phyloP scores from a whole-genome alignment of 257 asterid genomes.

The Gardenia jasminoides region DNA sequence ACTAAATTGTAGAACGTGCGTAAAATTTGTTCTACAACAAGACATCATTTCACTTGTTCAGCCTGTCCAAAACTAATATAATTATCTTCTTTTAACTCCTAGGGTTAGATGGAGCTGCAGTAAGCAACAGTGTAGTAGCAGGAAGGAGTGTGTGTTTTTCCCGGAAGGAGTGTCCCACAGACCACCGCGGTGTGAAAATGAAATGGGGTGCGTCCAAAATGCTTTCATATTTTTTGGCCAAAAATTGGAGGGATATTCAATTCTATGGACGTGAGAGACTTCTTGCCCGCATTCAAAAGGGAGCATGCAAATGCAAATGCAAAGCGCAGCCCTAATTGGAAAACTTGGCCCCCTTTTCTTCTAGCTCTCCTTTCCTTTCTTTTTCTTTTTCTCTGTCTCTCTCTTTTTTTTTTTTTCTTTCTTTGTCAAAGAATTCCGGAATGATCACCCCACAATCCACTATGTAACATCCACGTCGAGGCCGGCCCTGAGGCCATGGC shows the following conservation, averaged over 20 bases:
- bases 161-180: conserved; percentile 6
- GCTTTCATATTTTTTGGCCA: background rate
- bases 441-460: conserved; percentile 37
- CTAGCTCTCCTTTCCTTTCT: too few relatives aligned
- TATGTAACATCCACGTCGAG: conserved; percentile 4
- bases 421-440: conserved; percentile 20
- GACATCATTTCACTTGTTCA: too few relatives aligned
- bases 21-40: too few relatives aligned
- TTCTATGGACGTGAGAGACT: conserved; percentile 25
- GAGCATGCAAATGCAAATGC: conserved; percentile 60
- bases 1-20: too few relatives aligned
- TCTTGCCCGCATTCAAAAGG: conserved; percentile 21
- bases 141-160: background rate
- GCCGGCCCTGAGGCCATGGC: background rate
- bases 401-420: background rate
- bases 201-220: conserved; percentile 1
- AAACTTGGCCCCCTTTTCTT: conserved; percentile 44
- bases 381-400: background rate
- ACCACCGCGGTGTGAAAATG: conserved; percentile 1
- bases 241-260: conserved; percentile 1
- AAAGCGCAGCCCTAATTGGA: conserved; percentile 29
- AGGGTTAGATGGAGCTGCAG: too few relatives aligned
- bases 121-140: background rate
- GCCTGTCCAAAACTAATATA: too few relatives aligned
- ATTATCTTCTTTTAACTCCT: too few relatives aligned